Base-by-base conservation (phyloP, 2,329 filamentous ascomycete genomes). In the Basipetospora sp. region DNA sequence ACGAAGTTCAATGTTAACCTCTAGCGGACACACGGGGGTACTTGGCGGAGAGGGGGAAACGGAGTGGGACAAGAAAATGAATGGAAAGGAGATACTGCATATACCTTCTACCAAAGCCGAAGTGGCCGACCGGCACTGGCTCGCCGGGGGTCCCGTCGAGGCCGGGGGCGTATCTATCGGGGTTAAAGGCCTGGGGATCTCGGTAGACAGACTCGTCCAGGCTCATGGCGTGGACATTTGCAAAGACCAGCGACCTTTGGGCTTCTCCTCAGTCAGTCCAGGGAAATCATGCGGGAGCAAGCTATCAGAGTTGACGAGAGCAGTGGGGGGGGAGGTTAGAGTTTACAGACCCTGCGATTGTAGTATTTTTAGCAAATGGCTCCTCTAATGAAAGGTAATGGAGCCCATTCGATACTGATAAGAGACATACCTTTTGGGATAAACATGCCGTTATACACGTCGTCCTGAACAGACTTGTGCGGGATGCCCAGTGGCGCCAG, bases 401-500 rank as follows among this genome's bases (percentile, higher is more conserved):
- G n/a, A n/a, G n/a, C n/a, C n/a, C n/a, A n/a, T n/a, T n/a, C n/a
- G n/a, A n/a, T n/a, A n/a, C n/a, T n/a, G n/a, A n/a, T n/a, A n/a
- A n/a, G n/a, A n/a, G n/a, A 8, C 39, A 27, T 43, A 53, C 71
- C 71, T 43, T 64, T 65, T 10, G 69, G 70, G 42, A 77, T 72
- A 43, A 65, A 63, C 56, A 71, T 69, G 34, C 64, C 69, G 17
- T 66, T 57, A 45, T 74, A 77, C 20, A 65, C 54, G 44, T 77
- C 72, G 41, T 76, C 70, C 38, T 65, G 50, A 3, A 65, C 57
- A 10, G 67, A 60, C 42, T 57, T 64, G 50, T 76, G 72, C 8
- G 72, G 71, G 36, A 75, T 69, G 4, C 51, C 51, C 51, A 68
- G 51, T 9, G 65, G 64, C 31, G 59, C 60, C 13, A 67, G 47